Evolutionary conservation across 169 alveolate genomes (phyloP).

Genomic region (Plasmodium blacklocki): DNA sequence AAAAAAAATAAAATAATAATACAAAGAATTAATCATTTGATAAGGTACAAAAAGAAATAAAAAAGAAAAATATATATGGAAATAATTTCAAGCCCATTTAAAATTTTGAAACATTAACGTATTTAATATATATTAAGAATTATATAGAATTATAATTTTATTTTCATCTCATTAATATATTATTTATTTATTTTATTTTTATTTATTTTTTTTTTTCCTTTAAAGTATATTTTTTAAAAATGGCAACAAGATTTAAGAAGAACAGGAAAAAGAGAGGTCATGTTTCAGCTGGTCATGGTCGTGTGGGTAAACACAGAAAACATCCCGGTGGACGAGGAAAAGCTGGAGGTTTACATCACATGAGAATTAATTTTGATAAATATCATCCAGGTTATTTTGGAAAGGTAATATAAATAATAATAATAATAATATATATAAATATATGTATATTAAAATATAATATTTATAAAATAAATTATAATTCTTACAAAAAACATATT

Average conservation of each 20-base stretch:
- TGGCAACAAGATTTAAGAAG: conserved; percentile 95
- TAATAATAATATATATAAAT: background rate
- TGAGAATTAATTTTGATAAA: conserved; percentile 95
- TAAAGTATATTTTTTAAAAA: conserved; percentile 43
- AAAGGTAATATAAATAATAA: conserved; percentile 85
- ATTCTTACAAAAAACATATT: too few species aligned
- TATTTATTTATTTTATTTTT: background rate
- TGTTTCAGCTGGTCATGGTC: conserved; percentile 99
- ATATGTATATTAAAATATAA: background rate
- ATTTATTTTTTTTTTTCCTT: background rate
- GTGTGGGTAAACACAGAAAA: conserved; percentile 99
- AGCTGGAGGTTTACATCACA: conserved; percentile 98
- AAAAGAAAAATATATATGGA: too few species aligned
- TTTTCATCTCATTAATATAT: too few species aligned
- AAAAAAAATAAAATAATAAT: too few species aligned
- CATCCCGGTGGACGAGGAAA: conserved; percentile 99
- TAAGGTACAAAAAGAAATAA: too few species aligned
- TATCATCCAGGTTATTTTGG: conserved; percentile 99
- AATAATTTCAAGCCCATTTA: too few species aligned
- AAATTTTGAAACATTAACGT: too few species aligned
- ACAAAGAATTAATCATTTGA: too few species aligned
- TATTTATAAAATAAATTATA: too few species aligned
- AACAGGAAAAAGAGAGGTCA: conserved; percentile 98
- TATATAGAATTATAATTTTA: too few species aligned
- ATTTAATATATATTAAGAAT: too few species aligned